These are phyloP conservation scores for Syzygium malaccense DNA, from an alignment of 441 rosid genomes.

Conservation along the genomic window DNA sequence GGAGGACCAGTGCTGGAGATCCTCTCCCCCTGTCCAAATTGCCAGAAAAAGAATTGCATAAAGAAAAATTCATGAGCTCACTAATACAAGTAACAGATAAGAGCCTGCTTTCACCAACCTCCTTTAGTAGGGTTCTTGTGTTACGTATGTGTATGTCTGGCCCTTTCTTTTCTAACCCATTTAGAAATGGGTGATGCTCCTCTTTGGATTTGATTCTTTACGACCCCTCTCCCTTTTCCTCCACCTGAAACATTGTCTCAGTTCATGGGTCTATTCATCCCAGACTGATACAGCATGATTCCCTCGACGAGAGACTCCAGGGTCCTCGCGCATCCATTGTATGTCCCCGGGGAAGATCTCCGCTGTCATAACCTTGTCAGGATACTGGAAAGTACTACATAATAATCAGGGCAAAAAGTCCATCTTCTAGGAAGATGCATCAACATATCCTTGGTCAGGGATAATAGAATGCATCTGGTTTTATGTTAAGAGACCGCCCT, in stretches of 20 bases:
- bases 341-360: background rate
- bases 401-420: background rate
- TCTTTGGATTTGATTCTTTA: background rate
- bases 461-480: background rate
- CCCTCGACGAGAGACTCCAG: background rate
- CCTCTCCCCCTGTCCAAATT: background rate
- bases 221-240: background rate
- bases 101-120: background rate
- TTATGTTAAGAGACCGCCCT: background rate
- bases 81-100: background rate
- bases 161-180: background rate
- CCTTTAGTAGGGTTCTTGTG: background rate
- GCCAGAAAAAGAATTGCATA: background rate
- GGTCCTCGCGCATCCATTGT: slow-evolving; percentile 1
- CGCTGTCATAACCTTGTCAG: background rate
- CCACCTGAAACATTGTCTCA: background rate
- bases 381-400: background rate
- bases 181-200: background rate
- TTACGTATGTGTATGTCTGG: background rate
- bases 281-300: background rate
- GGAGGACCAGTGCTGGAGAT: background rate
- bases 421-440: background rate
- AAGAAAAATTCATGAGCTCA: background rate
- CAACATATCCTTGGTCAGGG: background rate
- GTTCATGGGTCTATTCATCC: background rate